Percentiles rank a stretch among this genome's conserved stretches.
These are phyloP conservation scores for Pilaira anomala DNA, from an alignment of 192 early-diverging fungal species.

Conservation along the genomic window DNA sequence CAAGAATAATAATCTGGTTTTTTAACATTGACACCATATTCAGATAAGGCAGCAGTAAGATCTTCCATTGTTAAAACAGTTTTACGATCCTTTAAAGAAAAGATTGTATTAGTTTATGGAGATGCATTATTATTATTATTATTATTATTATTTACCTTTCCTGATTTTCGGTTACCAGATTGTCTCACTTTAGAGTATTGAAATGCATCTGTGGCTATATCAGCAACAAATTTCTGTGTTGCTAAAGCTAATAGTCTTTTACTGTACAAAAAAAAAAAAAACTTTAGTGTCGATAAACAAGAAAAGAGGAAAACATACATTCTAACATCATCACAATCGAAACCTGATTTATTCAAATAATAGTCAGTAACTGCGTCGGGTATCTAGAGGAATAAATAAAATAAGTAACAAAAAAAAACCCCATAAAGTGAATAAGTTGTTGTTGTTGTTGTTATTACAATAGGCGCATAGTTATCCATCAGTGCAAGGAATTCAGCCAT, in stretches of 20 bases:
- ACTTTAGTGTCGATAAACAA: background rate
- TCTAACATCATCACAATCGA: conserved; percentile 74
- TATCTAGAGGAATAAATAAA: conserved; percentile 47
- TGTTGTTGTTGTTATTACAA: conserved; percentile 53
- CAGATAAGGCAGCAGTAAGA: conserved; percentile 79
- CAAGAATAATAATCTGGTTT: conserved; percentile 92
- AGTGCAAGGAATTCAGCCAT: conserved; percentile 78
- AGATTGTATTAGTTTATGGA: too few species aligned
- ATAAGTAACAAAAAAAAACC: background rate
- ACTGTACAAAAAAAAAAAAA: conserved; percentile 28
- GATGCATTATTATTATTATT: too few species aligned
- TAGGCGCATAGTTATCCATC: conserved; percentile 84
- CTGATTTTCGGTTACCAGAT: conserved; percentile 50
- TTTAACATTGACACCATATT: conserved; percentile 93
- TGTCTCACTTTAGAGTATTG: conserved; percentile 79
- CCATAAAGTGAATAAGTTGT: too few species aligned
- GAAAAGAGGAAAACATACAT: conserved; percentile 37
- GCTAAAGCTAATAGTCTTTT: conserved; percentile 78
- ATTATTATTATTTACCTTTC: conserved; percentile 29
- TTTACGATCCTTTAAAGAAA: conserved; percentile 63
- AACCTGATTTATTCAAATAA: conserved; percentile 74
- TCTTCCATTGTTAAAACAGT: conserved; percentile 93
- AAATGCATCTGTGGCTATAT: conserved; percentile 82
- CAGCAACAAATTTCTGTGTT: conserved; percentile 83
- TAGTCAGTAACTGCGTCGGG: conserved; percentile 95